A percentile compares a stretch with the other conserved stretches of the same genome.
phyloP scores from a whole-genome alignment of 2,329 filamentous ascomycete species.

The Thermothelomyces thermophilus region DNA sequence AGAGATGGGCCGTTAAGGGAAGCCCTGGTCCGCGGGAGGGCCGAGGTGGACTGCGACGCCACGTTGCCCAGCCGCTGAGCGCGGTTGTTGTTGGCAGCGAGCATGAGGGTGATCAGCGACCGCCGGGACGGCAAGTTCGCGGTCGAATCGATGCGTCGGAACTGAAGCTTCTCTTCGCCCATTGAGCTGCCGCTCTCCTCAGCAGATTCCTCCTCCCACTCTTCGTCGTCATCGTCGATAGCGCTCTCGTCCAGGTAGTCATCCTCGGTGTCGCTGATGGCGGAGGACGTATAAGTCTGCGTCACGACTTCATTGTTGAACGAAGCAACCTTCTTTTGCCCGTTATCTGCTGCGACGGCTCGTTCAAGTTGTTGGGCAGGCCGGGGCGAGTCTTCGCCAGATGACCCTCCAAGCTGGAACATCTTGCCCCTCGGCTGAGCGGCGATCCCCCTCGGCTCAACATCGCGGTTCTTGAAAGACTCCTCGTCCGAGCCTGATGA shows the following conservation, averaged over 20 bases:
- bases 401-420: constrained; percentile 52
- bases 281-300: constrained; percentile 53
- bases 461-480: constrained; percentile 58
- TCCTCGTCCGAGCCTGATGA: constrained; percentile 72
- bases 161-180: constrained; percentile 71
- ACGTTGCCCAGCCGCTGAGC: constrained; percentile 62
- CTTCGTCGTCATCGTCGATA: constrained; percentile 58
- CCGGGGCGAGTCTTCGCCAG: constrained; percentile 72
- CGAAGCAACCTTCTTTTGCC: constrained; percentile 69
- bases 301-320: constrained; percentile 72
- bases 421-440: constrained; percentile 33
- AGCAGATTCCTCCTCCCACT: constrained; percentile 62
- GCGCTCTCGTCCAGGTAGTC: constrained; percentile 49
- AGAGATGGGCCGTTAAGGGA: constrained; percentile 38
- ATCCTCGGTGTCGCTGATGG: constrained; percentile 42
- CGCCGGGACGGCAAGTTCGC: constrained; percentile 77
- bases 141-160: constrained; percentile 86
- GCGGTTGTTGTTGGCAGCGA: constrained; percentile 78
- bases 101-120: constrained; percentile 83
- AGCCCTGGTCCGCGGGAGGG: constrained; percentile 59
- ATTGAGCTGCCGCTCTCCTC: constrained; percentile 80
- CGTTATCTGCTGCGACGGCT: constrained; percentile 35
- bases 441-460: constrained; percentile 36
- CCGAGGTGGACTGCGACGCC: constrained; percentile 59
- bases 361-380: constrained; percentile 43